Evolutionary conservation across 169 alveolate species (phyloP), one percentile per base, ranked within the genome.

Genomic region (Plasmodium malariae): DNA sequence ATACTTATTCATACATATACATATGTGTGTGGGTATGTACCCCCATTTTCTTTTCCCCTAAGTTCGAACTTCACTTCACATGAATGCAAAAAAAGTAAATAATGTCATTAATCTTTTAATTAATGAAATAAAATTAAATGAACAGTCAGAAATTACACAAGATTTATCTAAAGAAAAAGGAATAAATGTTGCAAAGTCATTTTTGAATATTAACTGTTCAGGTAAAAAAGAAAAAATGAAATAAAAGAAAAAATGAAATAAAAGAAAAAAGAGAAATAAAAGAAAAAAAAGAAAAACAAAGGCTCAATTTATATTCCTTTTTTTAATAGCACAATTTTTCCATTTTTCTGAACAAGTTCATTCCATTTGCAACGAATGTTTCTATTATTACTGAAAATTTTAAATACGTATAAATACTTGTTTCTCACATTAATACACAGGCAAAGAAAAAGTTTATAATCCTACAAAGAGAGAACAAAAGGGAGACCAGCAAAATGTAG

Each of bases 81-180:
- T 80, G 90, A 80, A 68, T 68, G 19, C 65, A 34, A 80, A 67
- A 30, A 59, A 43, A 62, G 73, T 68, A 67, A 80, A 80, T 67
- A 63, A 80, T 67, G 90, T 80, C 30, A 63, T 80, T 36, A 80
- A 70, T 40, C 90, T 80, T 68, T 55, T 80, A 71, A 80, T 80
- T 36, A 67, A 80, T 70, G 90, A 80, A 80, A 80, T 80, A 67
- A 80, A 80, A 67, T 28, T 71, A 26, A 80, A 65, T 43, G 90
- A 80, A 43, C 78, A 12, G 24, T 40, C 80, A 51, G 90, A 67
- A 65, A 80, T 43, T 57, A 60, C 83, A 26, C 49, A 49, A 6
- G 83, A 80, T 9, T 37, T 68, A 57, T 24, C 80, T 30, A 80
- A 55, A 19, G 73, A 80, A 34, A 80, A 80, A 59, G 90, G 90